Evolutionary conservation across 805 yeast species (phyloP), one percentile per base, ranked within the genome.

Genomic region (Wickerhamiella dianesei): DNA sequence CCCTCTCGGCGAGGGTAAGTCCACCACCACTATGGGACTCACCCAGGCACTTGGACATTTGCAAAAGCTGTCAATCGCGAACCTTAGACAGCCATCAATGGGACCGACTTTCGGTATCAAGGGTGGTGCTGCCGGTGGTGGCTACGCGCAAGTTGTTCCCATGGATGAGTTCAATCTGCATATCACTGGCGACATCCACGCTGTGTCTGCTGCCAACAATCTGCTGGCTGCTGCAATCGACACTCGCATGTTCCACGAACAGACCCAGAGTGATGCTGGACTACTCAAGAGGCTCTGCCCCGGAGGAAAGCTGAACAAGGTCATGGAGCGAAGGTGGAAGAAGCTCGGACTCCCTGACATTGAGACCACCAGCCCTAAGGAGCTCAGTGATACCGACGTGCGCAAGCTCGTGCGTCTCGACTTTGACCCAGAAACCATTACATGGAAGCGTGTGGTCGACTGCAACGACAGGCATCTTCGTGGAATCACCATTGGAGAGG

Each of bases 61-160:
- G 56, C 76, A 79, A 44, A 78, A 76, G 64, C 79, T 80, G 49
- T 79, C 94, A 37, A 77, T 89, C 64, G 98, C 97, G 48, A 88
- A 85, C 60, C 95, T 89, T 47, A 80, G 98, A 64, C 98, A 89
- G 66, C 97, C 98, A 21, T 82, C 94, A 12, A 87, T 89, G 96
- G 98, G 97, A 40, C 98, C 98, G 47, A 89, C 97, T 16, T 89
- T 89, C 59, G 98, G 98, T 65, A 88, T 89, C 59, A 89, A 89
- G 70, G 98, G 98, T 62, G 97, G 97, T 66, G 98, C 98, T 47
- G 97, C 98, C 13, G 98, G 98, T 59, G 98, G 97, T 64, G 97
- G 97, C 40, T 89, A 87, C 64, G 75, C 97, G 2, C 97, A 89
- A 69, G 96, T 89, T 40, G 86, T 89, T 59, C 98, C 98, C 43